Evolutionary conservation across 2,329 filamentous ascomycete species (phyloP).

Genomic region (Epichloe typhina): DNA sequence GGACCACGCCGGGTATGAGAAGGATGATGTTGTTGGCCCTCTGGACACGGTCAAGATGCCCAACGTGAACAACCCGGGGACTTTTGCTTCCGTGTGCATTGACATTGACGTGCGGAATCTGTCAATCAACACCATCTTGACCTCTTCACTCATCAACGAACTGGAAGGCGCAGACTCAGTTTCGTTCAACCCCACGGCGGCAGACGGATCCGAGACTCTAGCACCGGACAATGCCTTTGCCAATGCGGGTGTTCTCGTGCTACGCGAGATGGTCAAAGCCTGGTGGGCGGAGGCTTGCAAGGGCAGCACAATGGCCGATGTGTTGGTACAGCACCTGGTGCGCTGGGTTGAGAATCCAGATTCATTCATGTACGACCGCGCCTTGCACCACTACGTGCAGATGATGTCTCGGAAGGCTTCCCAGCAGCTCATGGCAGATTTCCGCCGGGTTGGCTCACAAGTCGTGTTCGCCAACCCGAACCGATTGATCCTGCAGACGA

Average conservation of each 20-base stretch:
- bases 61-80: constrained; percentile 81
- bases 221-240: constrained; percentile 85
- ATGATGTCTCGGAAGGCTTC: constrained; percentile 98
- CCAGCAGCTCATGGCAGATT: constrained; percentile 93
- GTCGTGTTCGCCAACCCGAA: constrained; percentile 91
- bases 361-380: constrained; percentile 89
- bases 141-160: constrained; percentile 92
- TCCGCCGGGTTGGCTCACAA: constrained; percentile 85
- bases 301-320: constrained; percentile 87
- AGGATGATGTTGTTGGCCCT: constrained; percentile 72
- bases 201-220: constrained; percentile 37
- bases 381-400: constrained; percentile 92
- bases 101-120: constrained; percentile 90
- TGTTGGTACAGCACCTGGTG: constrained; percentile 93
- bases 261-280: constrained; percentile 95
- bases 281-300: constrained; percentile 96
- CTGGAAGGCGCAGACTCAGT: constrained; percentile 81
- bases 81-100: constrained; percentile 91
- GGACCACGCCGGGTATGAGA: constrained; percentile 92
- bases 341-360: constrained; percentile 92
- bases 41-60: constrained; percentile 87
- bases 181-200: constrained; percentile 53
- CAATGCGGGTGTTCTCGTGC: constrained; percentile 76
- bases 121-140: constrained; percentile 94
- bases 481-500: constrained; percentile 82